A percentile compares a stretch with the other conserved stretches of the same genome.
phyloP scores from a whole-genome alignment of 2,329 filamentous ascomycete species.

The Dendryphion nanum region DNA sequence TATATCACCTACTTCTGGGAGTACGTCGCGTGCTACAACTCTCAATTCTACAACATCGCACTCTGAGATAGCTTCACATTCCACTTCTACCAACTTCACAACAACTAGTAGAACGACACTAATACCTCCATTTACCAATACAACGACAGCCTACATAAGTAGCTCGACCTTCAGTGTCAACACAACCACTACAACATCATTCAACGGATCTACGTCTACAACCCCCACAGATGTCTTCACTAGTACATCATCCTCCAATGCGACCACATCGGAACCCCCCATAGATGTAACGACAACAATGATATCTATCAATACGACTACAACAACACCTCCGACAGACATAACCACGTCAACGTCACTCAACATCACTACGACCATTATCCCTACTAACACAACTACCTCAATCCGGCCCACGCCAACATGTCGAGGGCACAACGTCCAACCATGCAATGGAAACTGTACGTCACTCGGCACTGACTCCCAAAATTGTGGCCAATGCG shows the following conservation, averaged over 20 bases:
- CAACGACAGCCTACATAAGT: slow-evolving; percentile 1
- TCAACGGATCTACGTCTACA: not conserved
- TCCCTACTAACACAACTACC: not conserved
- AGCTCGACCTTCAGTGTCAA: not conserved
- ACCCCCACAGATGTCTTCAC: not conserved
- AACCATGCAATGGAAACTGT: slow-evolving; percentile 23
- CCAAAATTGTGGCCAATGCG: slow-evolving; percentile 27
- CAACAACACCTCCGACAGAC: not conserved
- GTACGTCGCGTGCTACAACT: too few species aligned
- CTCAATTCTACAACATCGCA: too few species aligned
- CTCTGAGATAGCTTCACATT: too few species aligned
- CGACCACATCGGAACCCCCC: not conserved
- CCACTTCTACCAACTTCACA: not conserved
- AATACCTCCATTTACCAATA: not conserved
- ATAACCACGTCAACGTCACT: slow-evolving; percentile 1
- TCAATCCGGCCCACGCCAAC: slow-evolving; percentile 3
- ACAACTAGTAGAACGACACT: not conserved
- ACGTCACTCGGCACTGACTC: slow-evolving; percentile 17
- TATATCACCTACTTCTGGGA: not conserved
- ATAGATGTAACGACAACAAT: not conserved
- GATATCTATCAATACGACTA: slow-evolving; percentile 1
- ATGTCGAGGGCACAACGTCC: slow-evolving; percentile 8
- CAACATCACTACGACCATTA: slow-evolving; percentile 1
- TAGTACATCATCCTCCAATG: not conserved
- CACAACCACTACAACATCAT: not conserved